Evolutionary conservation across 75 land plant species (phyloP).

Genomic region (Pseudotsuga menziesii): DNA sequence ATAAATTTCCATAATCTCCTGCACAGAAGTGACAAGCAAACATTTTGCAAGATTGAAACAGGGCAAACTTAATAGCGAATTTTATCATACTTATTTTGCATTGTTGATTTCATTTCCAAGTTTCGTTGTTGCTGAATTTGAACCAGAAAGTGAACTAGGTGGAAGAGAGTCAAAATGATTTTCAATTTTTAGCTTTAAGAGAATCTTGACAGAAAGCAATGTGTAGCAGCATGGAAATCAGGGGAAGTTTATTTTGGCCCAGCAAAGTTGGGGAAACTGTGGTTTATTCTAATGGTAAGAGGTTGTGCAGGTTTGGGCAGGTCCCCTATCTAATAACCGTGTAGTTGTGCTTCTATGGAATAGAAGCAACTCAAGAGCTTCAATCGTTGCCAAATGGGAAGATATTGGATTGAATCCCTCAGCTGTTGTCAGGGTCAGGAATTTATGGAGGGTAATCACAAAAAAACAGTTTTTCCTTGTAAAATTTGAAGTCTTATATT

Average conservation of each 20-base stretch:
- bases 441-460: slow-evolving; percentile 34
- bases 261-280: no score
- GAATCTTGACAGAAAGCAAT: neutral
- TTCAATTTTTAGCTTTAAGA: no score
- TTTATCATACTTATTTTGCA: no score
- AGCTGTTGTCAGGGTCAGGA: slow-evolving; percentile 12
- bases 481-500: neutral
- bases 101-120: no score
- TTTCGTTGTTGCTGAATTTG: neutral
- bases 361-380: slow-evolving; percentile 11
- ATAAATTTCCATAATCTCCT: no score
- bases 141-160: no score
- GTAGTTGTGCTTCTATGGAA: slow-evolving; percentile 32
- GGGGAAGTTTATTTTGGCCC: no score
- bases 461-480: neutral
- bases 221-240: neutral
- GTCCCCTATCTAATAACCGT: slow-evolving; percentile 30
- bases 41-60: no score
- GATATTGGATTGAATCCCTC: slow-evolving; percentile 24
- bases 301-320: slow-evolving; percentile 41
- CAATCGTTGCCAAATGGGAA: slow-evolving; percentile 23
- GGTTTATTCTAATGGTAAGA: neutral
- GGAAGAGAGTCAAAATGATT: no score
- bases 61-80: no score
- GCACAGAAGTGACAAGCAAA: no score